A percentile compares a stretch with the other conserved stretches of the same genome.
Conservation (phyloP, 2,329 filamentous ascomycete species). For the Scedosporium boydii region DNA sequence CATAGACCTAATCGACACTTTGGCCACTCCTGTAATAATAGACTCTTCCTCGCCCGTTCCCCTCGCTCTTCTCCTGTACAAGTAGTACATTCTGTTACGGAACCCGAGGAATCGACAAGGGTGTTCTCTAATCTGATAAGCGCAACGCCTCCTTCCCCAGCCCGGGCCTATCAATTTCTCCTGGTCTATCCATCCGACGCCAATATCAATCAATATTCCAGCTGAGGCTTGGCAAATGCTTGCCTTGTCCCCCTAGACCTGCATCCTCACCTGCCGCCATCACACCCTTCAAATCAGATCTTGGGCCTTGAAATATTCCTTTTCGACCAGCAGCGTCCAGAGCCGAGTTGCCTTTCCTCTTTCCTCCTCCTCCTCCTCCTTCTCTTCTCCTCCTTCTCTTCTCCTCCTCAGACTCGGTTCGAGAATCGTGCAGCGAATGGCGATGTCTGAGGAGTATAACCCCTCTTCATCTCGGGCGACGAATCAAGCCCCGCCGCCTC, state of each 20-base stretch:
- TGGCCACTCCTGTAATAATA: background rate
- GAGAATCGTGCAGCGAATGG: background rate
- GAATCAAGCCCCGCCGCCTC: background rate
- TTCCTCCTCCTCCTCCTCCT: background rate
- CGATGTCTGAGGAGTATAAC: conserved; percentile 6
- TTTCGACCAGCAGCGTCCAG: background rate
- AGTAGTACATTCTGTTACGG: background rate
- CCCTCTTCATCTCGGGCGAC: conserved; percentile 1
- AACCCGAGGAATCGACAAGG: background rate
- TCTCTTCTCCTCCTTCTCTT: background rate
- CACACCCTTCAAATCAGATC: background rate
- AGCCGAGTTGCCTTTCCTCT: background rate
- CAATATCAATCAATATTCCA: background rate
- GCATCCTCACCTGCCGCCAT: background rate
- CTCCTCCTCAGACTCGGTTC: background rate
- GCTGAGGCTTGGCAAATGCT: background rate
- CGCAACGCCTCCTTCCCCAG: background rate
- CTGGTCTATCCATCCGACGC: background rate
- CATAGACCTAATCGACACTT: background rate
- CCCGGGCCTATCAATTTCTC: background rate
- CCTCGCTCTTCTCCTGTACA: background rate
- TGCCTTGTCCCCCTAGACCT: background rate
- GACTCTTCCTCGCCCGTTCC: background rate
- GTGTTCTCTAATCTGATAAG: background rate
- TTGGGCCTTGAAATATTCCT: background rate